Evolutionary conservation across 2,329 filamentous ascomycete species (phyloP).

Genomic region (Clonostachys solani): DNA sequence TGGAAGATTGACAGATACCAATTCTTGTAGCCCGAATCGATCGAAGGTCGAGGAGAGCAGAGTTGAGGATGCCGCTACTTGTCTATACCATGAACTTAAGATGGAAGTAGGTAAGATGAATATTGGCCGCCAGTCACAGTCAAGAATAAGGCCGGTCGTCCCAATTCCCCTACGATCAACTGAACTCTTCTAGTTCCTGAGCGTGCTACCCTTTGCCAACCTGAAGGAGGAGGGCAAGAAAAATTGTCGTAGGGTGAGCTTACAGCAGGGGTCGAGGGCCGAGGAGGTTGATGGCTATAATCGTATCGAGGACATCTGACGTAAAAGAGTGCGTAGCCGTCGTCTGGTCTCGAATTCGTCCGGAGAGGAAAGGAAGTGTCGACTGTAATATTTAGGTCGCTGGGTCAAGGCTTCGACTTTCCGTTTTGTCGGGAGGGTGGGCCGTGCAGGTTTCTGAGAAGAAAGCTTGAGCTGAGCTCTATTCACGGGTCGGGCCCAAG

Average conservation of each 20-base stretch:
- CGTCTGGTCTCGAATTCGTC: background rate
- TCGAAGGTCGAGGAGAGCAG: constrained; percentile 8
- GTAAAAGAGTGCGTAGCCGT: background rate
- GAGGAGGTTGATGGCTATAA: constrained; percentile 16
- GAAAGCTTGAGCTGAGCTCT: background rate
- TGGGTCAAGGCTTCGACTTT: too few relatives aligned
- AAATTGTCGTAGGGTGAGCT: background rate
- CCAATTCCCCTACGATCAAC: too few relatives aligned
- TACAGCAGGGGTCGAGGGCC: constrained; percentile 8
- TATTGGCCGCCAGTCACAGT: too few relatives aligned
- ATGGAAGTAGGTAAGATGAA: background rate
- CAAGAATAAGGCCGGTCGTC: too few relatives aligned
- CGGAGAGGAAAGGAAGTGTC: background rate
- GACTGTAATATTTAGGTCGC: too few relatives aligned
- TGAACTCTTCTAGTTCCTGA: too few relatives aligned
- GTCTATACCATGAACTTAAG: constrained; percentile 16
- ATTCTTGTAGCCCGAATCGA: constrained; percentile 5
- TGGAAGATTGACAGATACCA: constrained; percentile 1
- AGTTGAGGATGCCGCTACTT: constrained; percentile 13
- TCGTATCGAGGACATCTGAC: constrained; percentile 23
- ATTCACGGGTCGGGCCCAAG: too few relatives aligned
- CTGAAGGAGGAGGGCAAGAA: background rate
- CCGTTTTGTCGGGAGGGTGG: background rate
- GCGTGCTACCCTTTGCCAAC: too few relatives aligned
- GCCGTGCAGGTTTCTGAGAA: background rate